Base-by-base conservation (phyloP, 2,329 filamentous ascomycete genomes). In the Ceratocystis ficicola region DNA sequence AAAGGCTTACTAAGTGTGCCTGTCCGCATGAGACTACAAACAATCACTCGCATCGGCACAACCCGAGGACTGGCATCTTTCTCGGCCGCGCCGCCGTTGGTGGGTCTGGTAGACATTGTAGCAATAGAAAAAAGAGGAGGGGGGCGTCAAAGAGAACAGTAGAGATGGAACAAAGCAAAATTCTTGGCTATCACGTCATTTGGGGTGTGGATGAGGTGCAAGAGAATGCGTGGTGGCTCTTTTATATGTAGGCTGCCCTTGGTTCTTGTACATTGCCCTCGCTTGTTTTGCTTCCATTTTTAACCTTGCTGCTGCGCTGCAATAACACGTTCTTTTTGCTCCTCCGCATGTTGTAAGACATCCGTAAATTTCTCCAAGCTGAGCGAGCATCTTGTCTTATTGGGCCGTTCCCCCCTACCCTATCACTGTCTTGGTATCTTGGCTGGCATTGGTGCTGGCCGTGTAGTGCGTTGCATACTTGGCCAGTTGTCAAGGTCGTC, bases 11-110 rank as follows among this genome's bases (percentile, higher is more conserved):
- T 77, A 65, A 75, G 67, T 10, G 75, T 75, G 25, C 75, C 75
- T 52, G 75, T 77, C 28, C 75, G 73, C 68, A 75, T 74, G 5
- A 75, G 69, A 52, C 75, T 74, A 69, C 74, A 76, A 30, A 77
- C 75, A 66, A 77, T 75, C 70, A 77, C 74, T 57, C 72, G 72
- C 75, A 76, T 76, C 5, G 75, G 75, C 3, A 76, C 74, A 59
- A 72, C 70, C 30, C 75, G 73, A 50, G 67, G 67, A 61, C 12
- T 65, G 20, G 48, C 57, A 22, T 64, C 66, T 7, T 52, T 25
- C 62, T 68, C 68, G 8, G 67, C 68, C 7, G 59, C 46, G 17
- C 67, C 67, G 28, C 68, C 65, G 65, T 68, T 69, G 10, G 52
- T 57, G 36, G 46, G 30, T 50, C 50, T 67, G 5, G 22, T n/a